Base-by-base conservation (phyloP, 1,139 yeast genomes). In the Blastobotrys petasosporus region DNA sequence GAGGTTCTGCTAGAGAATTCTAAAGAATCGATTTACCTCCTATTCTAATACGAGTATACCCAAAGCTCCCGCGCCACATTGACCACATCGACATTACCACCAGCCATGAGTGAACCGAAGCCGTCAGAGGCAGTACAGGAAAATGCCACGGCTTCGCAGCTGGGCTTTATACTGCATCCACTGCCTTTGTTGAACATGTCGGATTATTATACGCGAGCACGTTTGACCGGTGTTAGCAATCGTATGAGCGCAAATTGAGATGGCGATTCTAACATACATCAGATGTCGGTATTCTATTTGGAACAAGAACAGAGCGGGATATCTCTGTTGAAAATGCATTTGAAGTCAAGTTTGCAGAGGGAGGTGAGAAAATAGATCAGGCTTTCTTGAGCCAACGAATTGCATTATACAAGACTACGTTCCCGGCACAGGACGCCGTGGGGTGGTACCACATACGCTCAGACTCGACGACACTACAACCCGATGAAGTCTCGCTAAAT, bases 221-320 rank as follows among this genome's bases (percentile, higher is more conserved):
- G 51, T 35, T 43, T 54, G 31, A 44, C 53, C 11, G 44, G 51
- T 7, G 52, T 54, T 10, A 41, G 52, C 2, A 42, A 45, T 29
- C 49, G 63, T 59, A 49, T 16, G 63, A 49, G 6, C 11, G 36
- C 15, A 43, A 13, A 8, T 9, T 13, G 12, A 10, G 4, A 33
- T 20, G 11, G 37, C 46, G 39, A 46, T 40, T 37, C 16, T 29
- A 17, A 23, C 34, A 11, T 16, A 23, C 29, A 20, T 33, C 38
- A 58, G 67, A 63, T 17, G 49, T 60, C 20, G 69, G 70, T 2
- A 66, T 61, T 2, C 55, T 66, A n/a, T 51, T 64, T 23, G 70
- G 70, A 9, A 52, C 54, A 8, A 54, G 62, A 31, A 54, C 51
- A 1, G 63, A 57, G 23, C 57, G 58, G 25, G 61, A 59, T 13